Base-by-base conservation (phyloP, 257 asterid species). In the Solanum pinnatisectum region DNA sequence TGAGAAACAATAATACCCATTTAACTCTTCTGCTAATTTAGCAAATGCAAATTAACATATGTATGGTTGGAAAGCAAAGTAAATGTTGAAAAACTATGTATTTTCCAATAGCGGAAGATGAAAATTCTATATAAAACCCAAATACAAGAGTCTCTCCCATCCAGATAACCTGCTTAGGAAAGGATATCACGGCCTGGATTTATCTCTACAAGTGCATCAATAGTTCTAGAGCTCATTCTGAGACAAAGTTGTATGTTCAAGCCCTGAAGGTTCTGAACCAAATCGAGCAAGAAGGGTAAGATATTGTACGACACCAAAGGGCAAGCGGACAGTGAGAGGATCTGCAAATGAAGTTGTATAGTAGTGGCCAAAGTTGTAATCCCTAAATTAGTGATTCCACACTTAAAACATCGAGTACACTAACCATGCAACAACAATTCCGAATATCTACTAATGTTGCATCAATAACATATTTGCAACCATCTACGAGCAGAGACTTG, bases 171-270 rank as follows among this genome's bases (percentile, higher is more conserved):
- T 65, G 16, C 16, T 56, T 88, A 95, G 84, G 73, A 90, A 70
- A 97, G 98, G 86, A 97, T 90, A 60, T 97, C 96, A 20, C 99
- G 96, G 93, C 96, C 93, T 95, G 95, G 39, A 36, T 36, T 36
- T 18, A 84, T 89, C 91, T 94, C 96, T 81, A 86, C 33, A 32
- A 97, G 98, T 87, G 88, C 84, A 87, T 90, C 91, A 84, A 90
- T 86, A 6, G 93, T 78, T 2, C 78, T 84, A 23, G 46, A 78
- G 87, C 93, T 94, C 65, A 97, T 92, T 77, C 96, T 94, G 7
- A 2, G 32, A 91, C 98, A 97, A 11, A 89, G 90, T 89, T 94
- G 95, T 77, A 97, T 92, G 92, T 93, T 96, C 92, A 96, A 89
- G 5, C 98, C 98, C 32, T 90, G 82, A 70, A 97, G 90, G 22